phyloP scores from a whole-genome alignment of 345 rosid genomes.

The Gossypium australe region DNA sequence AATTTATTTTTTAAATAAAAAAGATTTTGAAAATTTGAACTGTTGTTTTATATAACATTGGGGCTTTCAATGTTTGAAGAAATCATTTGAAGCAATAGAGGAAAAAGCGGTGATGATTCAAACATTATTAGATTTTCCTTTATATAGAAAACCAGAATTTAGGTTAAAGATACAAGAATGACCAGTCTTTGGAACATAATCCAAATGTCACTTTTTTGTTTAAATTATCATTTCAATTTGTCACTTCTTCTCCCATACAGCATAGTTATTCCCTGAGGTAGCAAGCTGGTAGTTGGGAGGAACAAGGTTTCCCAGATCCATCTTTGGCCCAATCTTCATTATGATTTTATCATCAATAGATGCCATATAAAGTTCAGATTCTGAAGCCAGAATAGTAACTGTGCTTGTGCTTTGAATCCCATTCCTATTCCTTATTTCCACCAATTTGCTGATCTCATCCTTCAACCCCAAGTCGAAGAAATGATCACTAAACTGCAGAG shows the following conservation, averaged over 20 bases:
- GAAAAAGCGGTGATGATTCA: not conserved
- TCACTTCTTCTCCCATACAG: conserved; percentile 51
- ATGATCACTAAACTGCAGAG: conserved; percentile 71
- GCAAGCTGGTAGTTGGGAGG: conserved; percentile 53
- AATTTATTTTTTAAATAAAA: no score
- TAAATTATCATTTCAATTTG: not conserved
- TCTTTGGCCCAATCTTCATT: conserved; percentile 68
- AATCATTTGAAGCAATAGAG: not conserved
- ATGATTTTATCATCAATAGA: conserved; percentile 48
- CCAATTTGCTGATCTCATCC: conserved; percentile 47
- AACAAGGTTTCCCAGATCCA: conserved; percentile 57
- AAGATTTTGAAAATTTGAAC: no score
- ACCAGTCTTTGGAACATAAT: not conserved
- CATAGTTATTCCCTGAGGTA: conserved; percentile 43
- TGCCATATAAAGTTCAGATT: conserved; percentile 58
- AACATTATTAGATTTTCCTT: not conserved
- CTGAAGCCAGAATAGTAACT: conserved; percentile 48
- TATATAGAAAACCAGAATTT: not conserved
- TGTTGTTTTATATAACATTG: no score
- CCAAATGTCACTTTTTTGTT: not conserved
- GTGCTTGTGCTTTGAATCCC: conserved; percentile 45
- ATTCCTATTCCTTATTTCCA: conserved; percentile 36
- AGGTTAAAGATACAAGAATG: not conserved
- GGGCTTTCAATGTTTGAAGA: no score
- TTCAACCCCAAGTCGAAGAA: conserved; percentile 61